Evolutionary conservation across 257 asterid genomes (phyloP), one percentile per base, ranked within the genome.

Genomic region (Solanum tarijense): DNA sequence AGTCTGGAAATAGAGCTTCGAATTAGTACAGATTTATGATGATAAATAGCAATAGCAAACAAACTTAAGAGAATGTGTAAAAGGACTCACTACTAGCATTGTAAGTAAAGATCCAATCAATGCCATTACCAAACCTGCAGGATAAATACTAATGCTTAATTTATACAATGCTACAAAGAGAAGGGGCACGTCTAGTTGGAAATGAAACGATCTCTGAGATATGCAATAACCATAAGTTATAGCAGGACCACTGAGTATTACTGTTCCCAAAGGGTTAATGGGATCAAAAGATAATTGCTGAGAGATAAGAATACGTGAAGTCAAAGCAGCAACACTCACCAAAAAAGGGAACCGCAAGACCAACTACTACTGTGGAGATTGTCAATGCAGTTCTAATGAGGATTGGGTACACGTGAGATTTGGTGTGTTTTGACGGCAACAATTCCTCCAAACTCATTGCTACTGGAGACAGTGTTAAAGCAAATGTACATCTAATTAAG

Each of bases 381-480:
- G 94, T 94, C 90, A 95, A 86, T 20, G 92, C 93, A 35, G 96
- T 93, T 86, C 96, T 88, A 58, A 94, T 93, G 90, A 95, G 90
- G 90, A 94, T 93, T 7, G 96, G 89, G 82, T 92, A 94, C 79
- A 92, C 38, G 76, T 85, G 76, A 5, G 94, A 94, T 83, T 92
- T 93, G 83, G 83, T 66, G 12, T 87, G 90, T 83, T 90, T 88
- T 10, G 94, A 83, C n/a, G 96, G 98, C 86, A 94, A 92, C 91
- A 95, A 52, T 87, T 95, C 98, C 90, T 95, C 98, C 31, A 95
- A 92, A 90, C 98, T 87, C 96, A 94, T 87, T 20, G 96, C 98
- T 93, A 95, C 98, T 0, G 96, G 98, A 82, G 98, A 90, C 86
- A 95, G 88, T 88, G 98, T 94, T 86, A 95, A 89, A 71, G 98